These are phyloP conservation scores for Amanita polypyramis DNA, from an alignment of 768 basidiomycete genomes.

Conservation along the genomic window DNA sequence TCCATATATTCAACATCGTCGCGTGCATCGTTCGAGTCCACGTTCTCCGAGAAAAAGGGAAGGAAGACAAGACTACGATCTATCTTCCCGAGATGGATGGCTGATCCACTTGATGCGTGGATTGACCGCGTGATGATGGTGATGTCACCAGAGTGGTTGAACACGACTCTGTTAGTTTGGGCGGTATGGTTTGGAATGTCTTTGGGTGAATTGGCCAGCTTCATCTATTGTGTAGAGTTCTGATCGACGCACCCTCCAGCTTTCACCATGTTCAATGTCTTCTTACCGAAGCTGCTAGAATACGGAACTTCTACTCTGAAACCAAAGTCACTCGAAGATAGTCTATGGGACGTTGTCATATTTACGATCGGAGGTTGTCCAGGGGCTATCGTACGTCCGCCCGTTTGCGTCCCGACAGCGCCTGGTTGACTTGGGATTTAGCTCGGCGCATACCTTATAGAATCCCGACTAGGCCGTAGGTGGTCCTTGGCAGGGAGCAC, in stretches of 20 bases:
- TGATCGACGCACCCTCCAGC: conserved; percentile 28
- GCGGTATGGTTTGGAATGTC: conserved; percentile 65
- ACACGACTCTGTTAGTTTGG: conserved; percentile 77
- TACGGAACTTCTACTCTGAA: conserved; percentile 25
- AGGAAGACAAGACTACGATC: background rate
- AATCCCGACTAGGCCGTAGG: conserved; percentile 55
- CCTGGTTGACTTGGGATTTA: conserved; percentile 17
- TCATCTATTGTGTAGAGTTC: background rate
- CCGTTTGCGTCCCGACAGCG: background rate
- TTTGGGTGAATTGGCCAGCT: conserved; percentile 41
- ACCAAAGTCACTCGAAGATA: conserved; percentile 43
- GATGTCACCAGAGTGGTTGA: conserved; percentile 63
- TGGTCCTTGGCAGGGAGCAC: conserved; percentile 70
- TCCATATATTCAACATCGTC: background rate
- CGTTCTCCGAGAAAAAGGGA: background rate
- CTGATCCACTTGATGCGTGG: conserved; percentile 58
- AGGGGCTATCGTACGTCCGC: conserved; percentile 58
- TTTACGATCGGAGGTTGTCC: conserved; percentile 82
- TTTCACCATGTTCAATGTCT: conserved; percentile 92
- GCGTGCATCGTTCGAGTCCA: background rate
- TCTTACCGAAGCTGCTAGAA: conserved; percentile 79
- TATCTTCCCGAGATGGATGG: conserved; percentile 27
- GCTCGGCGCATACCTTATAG: conserved; percentile 82
- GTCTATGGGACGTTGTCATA: conserved; percentile 78
- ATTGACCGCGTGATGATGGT: conserved; percentile 58